Evolutionary conservation across 495 filamentous ascomycete genomes (phyloP).

Genomic region (Podospora anserina): DNA sequence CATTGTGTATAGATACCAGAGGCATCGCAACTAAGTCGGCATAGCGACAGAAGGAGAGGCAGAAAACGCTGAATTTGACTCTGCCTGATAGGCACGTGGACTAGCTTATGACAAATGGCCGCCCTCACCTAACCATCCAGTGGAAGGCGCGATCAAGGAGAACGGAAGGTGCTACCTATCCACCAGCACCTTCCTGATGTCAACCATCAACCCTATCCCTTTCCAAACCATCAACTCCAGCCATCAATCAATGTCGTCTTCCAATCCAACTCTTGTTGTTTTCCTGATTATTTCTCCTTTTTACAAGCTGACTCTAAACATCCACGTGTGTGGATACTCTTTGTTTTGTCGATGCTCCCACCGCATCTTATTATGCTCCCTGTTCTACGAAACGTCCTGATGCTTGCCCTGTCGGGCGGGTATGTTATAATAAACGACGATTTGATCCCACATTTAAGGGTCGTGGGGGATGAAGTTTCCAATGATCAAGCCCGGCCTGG

Average conservation of each 20-base stretch:
- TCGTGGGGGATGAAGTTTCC: constrained; percentile 73
- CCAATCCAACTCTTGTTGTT: background rate
- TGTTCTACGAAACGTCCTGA: background rate
- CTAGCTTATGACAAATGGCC: background rate
- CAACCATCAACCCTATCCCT: background rate
- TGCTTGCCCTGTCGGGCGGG: background rate
- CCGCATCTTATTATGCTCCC: background rate
- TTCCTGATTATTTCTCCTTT: background rate
- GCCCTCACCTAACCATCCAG: background rate
- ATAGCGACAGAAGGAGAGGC: background rate
- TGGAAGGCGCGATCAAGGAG: background rate
- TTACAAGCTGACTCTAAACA: background rate
- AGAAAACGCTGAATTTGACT: background rate
- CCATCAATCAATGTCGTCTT: background rate
- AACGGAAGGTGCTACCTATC: background rate
- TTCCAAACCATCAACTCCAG: background rate
- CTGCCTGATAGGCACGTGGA: background rate
- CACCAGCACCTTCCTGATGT: background rate
- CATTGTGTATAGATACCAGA: background rate
- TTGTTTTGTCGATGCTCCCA: background rate
- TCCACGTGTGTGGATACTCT: background rate
- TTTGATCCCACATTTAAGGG: background rate
- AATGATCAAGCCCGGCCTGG: constrained; percentile 86
- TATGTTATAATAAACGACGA: background rate
- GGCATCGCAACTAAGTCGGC: background rate